Base-by-base conservation (phyloP, 768 basidiomycete species). In the Sporobolomyces roseus region DNA sequence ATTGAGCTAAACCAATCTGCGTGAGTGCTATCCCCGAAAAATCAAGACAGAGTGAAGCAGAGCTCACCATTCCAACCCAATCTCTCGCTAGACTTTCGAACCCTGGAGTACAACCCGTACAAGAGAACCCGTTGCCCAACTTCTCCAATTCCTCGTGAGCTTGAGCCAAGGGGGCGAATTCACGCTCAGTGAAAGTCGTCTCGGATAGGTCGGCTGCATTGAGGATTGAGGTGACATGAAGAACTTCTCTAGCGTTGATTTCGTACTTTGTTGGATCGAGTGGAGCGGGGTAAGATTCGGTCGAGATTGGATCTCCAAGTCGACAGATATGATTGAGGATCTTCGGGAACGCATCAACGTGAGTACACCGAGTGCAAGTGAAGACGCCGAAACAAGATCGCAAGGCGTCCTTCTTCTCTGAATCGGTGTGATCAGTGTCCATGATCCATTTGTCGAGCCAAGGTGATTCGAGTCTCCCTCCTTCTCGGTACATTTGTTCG, bases 121-220 rank as follows among this genome's bases (percentile, higher is more conserved):
- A 58, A n/a, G 56, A 58, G 25, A 58, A 58, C 4, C 23, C 56
- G 38, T 58, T 58, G 2, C 56, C 56, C 35, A 58, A n/a, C 10
- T 21, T 5, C 10, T 58, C 56, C 25, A 58, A 25, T 30, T 45
- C 25, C 17, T 41, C 56, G 27, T 45, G 56, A n/a, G n/a, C n/a
- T 7, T 3, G 41, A 35, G 19, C 21, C 7, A 36, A 30, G 33
- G 30, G 38, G 38, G 9, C 38, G 9, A 9, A 41, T n/a, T n/a
- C n/a, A n/a, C n/a, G 17, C 9, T 41, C 38, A 41, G 9, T 41
- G 17, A 41, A 9, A 17, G 17, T 17, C 9, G 38, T 9, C 9
- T 41, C 38, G 17, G 9, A 9, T 17, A 41, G 10, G 10, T 41
- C 38, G 9, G 17, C 38, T 41, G 38, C 9, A 41, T 41, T 17